Conservation (phyloP, 1,139 yeast species). For the Wickerhamomyces sp. region DNA sequence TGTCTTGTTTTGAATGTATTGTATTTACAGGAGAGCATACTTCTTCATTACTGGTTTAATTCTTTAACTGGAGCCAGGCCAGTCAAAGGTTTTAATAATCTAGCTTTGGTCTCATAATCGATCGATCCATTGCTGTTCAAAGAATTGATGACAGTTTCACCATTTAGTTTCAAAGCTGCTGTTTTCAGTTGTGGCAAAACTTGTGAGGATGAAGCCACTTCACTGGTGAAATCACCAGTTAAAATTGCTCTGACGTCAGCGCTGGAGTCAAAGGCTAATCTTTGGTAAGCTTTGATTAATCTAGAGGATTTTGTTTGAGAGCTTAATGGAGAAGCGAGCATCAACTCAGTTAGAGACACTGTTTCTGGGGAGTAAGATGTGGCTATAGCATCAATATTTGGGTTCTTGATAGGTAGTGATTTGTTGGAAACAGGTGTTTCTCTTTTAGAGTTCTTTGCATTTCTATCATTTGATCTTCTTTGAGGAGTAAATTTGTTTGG, state of each 20-base stretch:
- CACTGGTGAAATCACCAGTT: slow-evolving; percentile 13
- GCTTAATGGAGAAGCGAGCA: slow-evolving; percentile 13
- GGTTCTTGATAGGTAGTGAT: slow-evolving; percentile 5
- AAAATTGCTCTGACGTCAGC: slow-evolving; percentile 15
- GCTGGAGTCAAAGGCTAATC: slow-evolving; percentile 10
- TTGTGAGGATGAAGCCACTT: not conserved
- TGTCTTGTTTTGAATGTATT: not conserved
- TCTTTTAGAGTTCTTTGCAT: not conserved
- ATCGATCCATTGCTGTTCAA: slow-evolving; percentile 17
- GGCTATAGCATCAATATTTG: slow-evolving; percentile 13
- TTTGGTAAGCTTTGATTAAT: slow-evolving; percentile 17
- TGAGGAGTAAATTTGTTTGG: not conserved
- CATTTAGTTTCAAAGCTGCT: slow-evolving; percentile 18
- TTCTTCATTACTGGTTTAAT: slow-evolving; percentile 1
- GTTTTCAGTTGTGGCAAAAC: slow-evolving; percentile 12
- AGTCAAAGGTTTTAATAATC: slow-evolving; percentile 20
- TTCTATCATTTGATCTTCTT: not conserved
- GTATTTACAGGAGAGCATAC: not conserved
- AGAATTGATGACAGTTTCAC: slow-evolving; percentile 18
- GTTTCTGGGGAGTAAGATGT: slow-evolving; percentile 16
- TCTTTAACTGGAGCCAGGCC: slow-evolving; percentile 22
- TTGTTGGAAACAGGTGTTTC: not conserved
- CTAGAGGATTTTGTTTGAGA: slow-evolving; percentile 18
- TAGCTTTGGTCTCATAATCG: slow-evolving; percentile 15
- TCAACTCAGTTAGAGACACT: slow-evolving; percentile 13